A percentile compares a stretch with the other conserved stretches of the same genome.
Conservation (phyloP, 768 basidiomycete genomes). For the Boletus pseudopeckii region DNA sequence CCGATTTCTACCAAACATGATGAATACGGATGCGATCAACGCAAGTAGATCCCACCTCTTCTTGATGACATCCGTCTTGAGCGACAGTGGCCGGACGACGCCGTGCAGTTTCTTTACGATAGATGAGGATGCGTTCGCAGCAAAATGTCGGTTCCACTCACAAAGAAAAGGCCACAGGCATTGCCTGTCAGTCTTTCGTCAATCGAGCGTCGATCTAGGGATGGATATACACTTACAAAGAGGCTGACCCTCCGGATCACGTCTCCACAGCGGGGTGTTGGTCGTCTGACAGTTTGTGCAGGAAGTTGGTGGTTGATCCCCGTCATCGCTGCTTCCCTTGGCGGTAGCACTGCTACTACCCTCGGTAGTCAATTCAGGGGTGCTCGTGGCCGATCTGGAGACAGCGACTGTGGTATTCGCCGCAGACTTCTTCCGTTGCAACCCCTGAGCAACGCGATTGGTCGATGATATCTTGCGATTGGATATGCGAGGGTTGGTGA, state of each 20-base stretch:
- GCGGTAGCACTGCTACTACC: constrained; percentile 28
- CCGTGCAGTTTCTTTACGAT: constrained; percentile 83
- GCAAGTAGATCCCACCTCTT: constrained; percentile 58
- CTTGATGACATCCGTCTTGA: constrained; percentile 98
- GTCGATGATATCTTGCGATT: constrained; percentile 63
- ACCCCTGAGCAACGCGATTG: constrained; percentile 57
- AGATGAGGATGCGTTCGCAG: constrained; percentile 10
- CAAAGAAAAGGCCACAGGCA: constrained; percentile 91
- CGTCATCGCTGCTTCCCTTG: constrained; percentile 56
- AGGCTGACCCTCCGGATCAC: constrained; percentile 91
- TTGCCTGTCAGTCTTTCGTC: constrained; percentile 50
- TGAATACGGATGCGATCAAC: not conserved
- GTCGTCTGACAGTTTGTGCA: constrained; percentile 97
- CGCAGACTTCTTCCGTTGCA: constrained; percentile 51
- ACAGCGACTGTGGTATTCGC: constrained; percentile 22
- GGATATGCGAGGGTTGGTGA: constrained; percentile 28
- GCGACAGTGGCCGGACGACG: constrained; percentile 87
- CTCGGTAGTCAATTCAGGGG: constrained; percentile 52
- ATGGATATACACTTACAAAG: constrained; percentile 56
- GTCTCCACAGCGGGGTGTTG: constrained; percentile 89
- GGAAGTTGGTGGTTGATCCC: constrained; percentile 69
- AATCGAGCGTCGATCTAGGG: constrained; percentile 10
- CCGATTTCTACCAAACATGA: constrained; percentile 57
- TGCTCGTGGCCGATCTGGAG: constrained; percentile 58
- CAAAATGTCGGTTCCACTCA: constrained; percentile 41